A percentile compares a stretch with the other conserved stretches of the same genome.
Conservation (phyloP, 495 filamentous ascomycete genomes). For the Penicillium coffeae region DNA sequence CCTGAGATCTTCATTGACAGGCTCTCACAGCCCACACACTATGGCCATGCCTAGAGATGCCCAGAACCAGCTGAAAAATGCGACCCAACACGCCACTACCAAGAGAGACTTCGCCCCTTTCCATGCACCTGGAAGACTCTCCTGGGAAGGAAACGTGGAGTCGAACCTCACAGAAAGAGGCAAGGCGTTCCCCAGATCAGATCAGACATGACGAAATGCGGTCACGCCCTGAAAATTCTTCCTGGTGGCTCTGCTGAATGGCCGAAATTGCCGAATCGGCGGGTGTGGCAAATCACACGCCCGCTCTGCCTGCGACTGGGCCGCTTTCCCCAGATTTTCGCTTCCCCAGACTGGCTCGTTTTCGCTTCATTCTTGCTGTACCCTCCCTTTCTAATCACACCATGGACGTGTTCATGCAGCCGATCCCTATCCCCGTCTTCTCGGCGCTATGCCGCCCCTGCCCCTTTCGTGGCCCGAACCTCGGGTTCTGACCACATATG, state of each 20-base stretch:
- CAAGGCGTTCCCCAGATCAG: constrained; percentile 5
- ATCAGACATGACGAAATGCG: not conserved
- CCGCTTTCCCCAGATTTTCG: constrained; percentile 24
- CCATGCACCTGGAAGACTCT: too few relatives aligned
- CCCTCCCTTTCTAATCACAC: not conserved
- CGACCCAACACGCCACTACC: not conserved
- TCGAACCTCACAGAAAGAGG: not conserved
- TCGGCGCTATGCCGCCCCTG: too few relatives aligned
- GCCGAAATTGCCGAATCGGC: constrained; percentile 21
- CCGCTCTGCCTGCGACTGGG: not conserved
- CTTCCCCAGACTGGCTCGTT: constrained; percentile 20
- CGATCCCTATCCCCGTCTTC: too few relatives aligned
- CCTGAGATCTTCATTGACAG: constrained; percentile 21
- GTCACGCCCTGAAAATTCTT: constrained; percentile 5
- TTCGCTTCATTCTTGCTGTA: not conserved
- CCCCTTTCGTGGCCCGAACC: too few relatives aligned
- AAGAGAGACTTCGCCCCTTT: not conserved
- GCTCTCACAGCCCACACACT: constrained; percentile 8
- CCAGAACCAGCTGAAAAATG: not conserved
- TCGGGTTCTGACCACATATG: too few relatives aligned
- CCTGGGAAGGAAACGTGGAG: too few relatives aligned
- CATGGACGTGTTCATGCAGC: constrained; percentile 1
- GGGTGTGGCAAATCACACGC: constrained; percentile 10
- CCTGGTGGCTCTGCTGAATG: constrained; percentile 17
- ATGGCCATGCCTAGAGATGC: not conserved